Base-by-base conservation (phyloP, 805 yeast genomes). In the Saccharomycopsis synnaedendra region DNA sequence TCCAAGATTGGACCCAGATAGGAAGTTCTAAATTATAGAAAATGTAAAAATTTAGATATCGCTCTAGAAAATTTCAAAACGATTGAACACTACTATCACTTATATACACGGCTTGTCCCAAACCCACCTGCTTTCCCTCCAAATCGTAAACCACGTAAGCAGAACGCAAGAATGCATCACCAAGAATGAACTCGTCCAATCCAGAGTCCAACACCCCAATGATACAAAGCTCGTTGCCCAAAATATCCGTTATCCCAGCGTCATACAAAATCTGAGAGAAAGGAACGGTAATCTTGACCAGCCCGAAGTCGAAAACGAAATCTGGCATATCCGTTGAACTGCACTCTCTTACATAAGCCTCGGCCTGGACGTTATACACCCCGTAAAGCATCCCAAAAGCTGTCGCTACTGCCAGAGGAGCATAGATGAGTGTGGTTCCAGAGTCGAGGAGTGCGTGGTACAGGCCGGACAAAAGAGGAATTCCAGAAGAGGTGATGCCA, bases 91-190 rank as follows among this genome's bases (percentile, higher is more conserved):
- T 51, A 6, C 55, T 49, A 5, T 47, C 48, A 33, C 47, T 50
- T 7, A 45, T 46, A 43, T 54, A 60, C 41, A 62, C 64, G 1
- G 71, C 79, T 52, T 70, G 75, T 4, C 78, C 79, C 7, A 75
- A 41, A 1, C 70, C 69, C 32, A 75, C 57, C 45, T 67, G 65
- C 29, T 60, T 54, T 38, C 64, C 61, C 31, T 71, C 78, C 42
- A 77, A 57, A 58, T 78, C 81, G 50, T 68, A 79, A 41, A 75
- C 79, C 39, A 72, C 66, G 55, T 78, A 77, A 1, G 75, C 75
- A 34, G 70, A 61, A 51, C 74, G 65, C 51, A 79, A 58, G 61
- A 79, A 73, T 7, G 72, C 64, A 57, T 76, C 81, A 46, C 83
- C 84, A n/a, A 76, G 59, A 7, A 71, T 68, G 49, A 66, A 61